Conservation (phyloP, 345 rosid genomes). For the Tarenaya hassleriana region DNA sequence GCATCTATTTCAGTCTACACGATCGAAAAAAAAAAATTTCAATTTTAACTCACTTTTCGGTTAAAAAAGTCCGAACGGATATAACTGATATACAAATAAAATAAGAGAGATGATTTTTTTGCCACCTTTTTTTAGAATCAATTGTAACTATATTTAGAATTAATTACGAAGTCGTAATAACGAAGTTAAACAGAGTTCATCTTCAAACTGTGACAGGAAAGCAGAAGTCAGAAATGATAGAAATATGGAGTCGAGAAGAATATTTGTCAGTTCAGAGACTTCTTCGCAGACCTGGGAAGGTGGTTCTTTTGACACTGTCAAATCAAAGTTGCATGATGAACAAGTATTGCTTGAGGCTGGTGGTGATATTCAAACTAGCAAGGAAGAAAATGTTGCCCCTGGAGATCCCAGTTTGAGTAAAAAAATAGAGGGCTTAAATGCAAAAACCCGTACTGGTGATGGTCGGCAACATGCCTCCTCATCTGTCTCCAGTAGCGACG, state of each 20-base stretch:
- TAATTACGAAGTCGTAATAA: too few species aligned
- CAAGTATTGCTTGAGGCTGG: slow-evolving; percentile 26
- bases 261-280: slow-evolving; percentile 28
- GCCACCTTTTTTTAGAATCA: too few species aligned
- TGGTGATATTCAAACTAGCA: slow-evolving; percentile 31
- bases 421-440: slow-evolving; percentile 86
- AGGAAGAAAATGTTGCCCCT: slow-evolving; percentile 32
- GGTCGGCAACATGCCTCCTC: slow-evolving; percentile 37
- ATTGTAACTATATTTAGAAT: too few species aligned
- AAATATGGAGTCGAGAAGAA: slow-evolving; percentile 31
- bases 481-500: slow-evolving; percentile 32
- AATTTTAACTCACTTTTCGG: too few species aligned
- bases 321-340: slow-evolving; percentile 32
- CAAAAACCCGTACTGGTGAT: slow-evolving; percentile 60
- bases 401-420: slow-evolving; percentile 63
- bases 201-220: slow-evolving; percentile 42
- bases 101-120: too few species aligned
- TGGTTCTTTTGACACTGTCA: slow-evolving; percentile 23
- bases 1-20: too few species aligned
- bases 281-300: slow-evolving; percentile 30
- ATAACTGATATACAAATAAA: too few species aligned
- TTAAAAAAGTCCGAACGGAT: too few species aligned
- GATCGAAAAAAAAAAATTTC: too few species aligned
- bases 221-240: slow-evolving; percentile 32
- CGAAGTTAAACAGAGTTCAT: slow-evolving; percentile 33